phyloP scores from a whole-genome alignment of 2,329 filamentous ascomycete species.

The Claviceps quebecensis region DNA sequence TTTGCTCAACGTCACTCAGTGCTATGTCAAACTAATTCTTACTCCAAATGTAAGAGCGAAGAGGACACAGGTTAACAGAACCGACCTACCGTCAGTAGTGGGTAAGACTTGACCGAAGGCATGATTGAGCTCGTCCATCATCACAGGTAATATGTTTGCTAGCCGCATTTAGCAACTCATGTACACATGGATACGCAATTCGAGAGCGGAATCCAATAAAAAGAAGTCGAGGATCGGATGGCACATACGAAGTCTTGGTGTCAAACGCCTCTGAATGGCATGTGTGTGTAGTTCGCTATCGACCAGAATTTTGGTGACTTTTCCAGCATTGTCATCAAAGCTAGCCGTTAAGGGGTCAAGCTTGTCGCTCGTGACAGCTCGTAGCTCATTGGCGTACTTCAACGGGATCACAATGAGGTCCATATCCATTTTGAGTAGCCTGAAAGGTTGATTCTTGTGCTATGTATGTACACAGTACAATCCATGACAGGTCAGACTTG shows the following conservation, averaged over 20 bases:
- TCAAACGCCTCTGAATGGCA: slow-evolving; percentile 7
- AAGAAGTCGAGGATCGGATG: neutral
- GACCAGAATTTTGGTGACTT: slow-evolving; percentile 6
- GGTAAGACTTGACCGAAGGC: slow-evolving; percentile 5
- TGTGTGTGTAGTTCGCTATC: slow-evolving; percentile 8
- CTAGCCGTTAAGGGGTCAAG: slow-evolving; percentile 8
- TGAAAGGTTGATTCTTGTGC: slow-evolving; percentile 6
- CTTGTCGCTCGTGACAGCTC: slow-evolving; percentile 8
- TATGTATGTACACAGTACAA: neutral
- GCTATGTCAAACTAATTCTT: too few species aligned
- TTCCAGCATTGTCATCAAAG: slow-evolving; percentile 9
- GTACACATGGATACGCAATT: too few species aligned
- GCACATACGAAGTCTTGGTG: slow-evolving; percentile 7
- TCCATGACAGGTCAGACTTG: too few species aligned
- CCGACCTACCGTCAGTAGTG: neutral
- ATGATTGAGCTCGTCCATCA: slow-evolving; percentile 7
- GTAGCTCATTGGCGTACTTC: slow-evolving; percentile 6
- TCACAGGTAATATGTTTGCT: slow-evolving; percentile 7
- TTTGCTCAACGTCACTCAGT: too few species aligned
- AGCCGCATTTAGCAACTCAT: too few species aligned
- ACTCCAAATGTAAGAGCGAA: neutral
- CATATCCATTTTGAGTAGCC: slow-evolving; percentile 9
- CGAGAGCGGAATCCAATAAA: too few species aligned
- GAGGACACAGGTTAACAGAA: too few species aligned
- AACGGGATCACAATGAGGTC: slow-evolving; percentile 7